Base-by-base conservation (phyloP, 495 filamentous ascomycete species). In the Podospora pseudocomata region DNA sequence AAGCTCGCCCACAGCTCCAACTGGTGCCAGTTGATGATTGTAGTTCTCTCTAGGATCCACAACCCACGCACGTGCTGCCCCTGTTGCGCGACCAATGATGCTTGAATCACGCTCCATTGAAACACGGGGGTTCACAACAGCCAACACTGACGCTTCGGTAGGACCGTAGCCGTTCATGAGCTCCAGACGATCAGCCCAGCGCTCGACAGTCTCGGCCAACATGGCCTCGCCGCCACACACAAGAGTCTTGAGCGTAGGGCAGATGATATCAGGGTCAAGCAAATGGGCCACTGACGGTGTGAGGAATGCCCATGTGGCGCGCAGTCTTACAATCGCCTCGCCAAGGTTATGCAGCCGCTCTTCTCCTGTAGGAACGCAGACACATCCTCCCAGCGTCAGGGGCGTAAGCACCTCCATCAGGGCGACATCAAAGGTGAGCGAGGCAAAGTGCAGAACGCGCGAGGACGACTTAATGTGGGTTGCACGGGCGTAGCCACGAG, bases 131-230 rank as follows among this genome's bases (percentile, higher is more conserved):
- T 77, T 34, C 68, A 66, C 59, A 4, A 71, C 63, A 23, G 68
- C 64, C 64, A 69, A 58, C 28, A 76, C 58, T 9, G 34, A 64
- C 28, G 72, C 60, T 54, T 77, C 78, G 5, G 79, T 76, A 0
- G 87, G 88, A 0, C 88, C 88, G 66, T 89, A 90, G 3, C 81
- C 83, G 63, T 88, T 88, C 19, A 88, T 71, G 18, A 86, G 76
- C 71, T 78, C 76, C 44, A 84, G 70, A 44, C 77, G 77, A 23
- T 83, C 77, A 18, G 78, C 83, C 88, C 88, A 90, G 60, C 84
- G 85, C 1, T 74, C 76, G 6, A 87, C 79, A 4, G 69, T 71
- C 59, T 74, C 72, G 59, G 56, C 59, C 13, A 61, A 60, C 72
- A 74, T 69, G 4, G 69, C 69, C 49, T 80, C 78, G 13, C 76